These are phyloP conservation scores for Globisporangium sylvaticum DNA, from an alignment of 352 stramenopile species.

Conservation along the genomic window DNA sequence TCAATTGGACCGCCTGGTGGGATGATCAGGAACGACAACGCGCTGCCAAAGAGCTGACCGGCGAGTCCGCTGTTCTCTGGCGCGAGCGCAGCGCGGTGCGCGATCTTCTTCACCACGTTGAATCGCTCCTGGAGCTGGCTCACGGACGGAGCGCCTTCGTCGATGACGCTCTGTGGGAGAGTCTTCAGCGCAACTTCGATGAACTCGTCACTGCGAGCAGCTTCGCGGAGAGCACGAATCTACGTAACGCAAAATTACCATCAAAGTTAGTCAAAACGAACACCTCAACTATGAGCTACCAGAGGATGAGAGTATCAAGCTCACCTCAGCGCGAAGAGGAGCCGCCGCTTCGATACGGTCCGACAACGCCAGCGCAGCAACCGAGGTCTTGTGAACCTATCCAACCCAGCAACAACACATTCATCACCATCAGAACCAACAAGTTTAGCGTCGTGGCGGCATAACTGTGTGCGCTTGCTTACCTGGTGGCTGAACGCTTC, in stretches of 20 bases:
- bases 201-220: constrained; percentile 68
- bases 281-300: background rate
- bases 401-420: background rate
- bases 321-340: constrained; percentile 59
- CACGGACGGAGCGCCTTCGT: constrained; percentile 68
- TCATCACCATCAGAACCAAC: background rate
- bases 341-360: constrained; percentile 76
- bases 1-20: constrained; percentile 73
- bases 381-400: constrained; percentile 71
- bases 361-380: constrained; percentile 70
- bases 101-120: constrained; percentile 71
- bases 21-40: constrained; percentile 74
- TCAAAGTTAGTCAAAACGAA: background rate
- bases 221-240: constrained; percentile 65
- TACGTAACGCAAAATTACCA: background rate
- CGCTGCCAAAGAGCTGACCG: constrained; percentile 66
- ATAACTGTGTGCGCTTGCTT: background rate
- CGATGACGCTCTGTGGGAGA: constrained; percentile 51
- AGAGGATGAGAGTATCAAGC: background rate
- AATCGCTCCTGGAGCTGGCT: constrained; percentile 81
- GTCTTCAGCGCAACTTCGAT: constrained; percentile 67
- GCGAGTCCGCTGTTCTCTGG: constrained; percentile 66
- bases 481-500: constrained; percentile 78
- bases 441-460: background rate
- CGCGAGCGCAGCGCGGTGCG: constrained; percentile 61